Percentiles rank a stretch among this genome's conserved stretches.
phyloP scores from a whole-genome alignment of 1,284 basidiomycete genomes.

The Heterobasidion parviporum region DNA sequence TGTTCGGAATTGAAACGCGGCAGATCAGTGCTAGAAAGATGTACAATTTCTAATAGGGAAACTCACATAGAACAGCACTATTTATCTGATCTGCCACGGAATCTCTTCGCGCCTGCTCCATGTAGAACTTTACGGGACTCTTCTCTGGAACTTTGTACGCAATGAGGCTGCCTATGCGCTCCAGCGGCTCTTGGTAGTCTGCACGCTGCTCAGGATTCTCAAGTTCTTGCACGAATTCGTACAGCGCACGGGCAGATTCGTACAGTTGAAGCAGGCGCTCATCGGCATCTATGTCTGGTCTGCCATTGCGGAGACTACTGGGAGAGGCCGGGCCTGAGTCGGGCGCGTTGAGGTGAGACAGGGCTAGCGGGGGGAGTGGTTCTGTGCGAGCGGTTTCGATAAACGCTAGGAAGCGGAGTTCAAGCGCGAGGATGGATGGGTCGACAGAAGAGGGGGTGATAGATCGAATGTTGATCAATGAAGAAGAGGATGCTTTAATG shows the following conservation, averaged over 20 bases:
- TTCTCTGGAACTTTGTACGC: slow-evolving; percentile 70
- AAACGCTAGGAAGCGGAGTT: slow-evolving; percentile 78
- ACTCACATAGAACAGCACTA: slow-evolving; percentile 73
- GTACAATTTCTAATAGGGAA: no score
- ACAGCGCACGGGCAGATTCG: slow-evolving; percentile 26
- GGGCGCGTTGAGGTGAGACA: slow-evolving; percentile 11
- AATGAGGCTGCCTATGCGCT: slow-evolving; percentile 65
- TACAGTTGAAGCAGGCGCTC: slow-evolving; percentile 18
- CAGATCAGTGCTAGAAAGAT: no score
- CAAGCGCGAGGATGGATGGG: slow-evolving; percentile 68
- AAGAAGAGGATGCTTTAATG: not conserved
- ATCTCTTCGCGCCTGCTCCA: slow-evolving; percentile 66
- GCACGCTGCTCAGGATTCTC: slow-evolving; percentile 42
- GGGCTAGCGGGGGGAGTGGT: slow-evolving; percentile 31
- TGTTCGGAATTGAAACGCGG: not conserved
- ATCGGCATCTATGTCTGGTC: slow-evolving; percentile 17
- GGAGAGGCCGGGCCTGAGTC: slow-evolving; percentile 9
- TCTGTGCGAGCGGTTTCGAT: slow-evolving; percentile 73
- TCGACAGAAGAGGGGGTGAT: slow-evolving; percentile 53
- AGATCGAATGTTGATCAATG: slow-evolving; percentile 29
- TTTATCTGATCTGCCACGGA: slow-evolving; percentile 82
- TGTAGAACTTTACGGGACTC: slow-evolving; percentile 60
- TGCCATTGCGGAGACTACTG: slow-evolving; percentile 7
- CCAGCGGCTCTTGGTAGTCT: slow-evolving; percentile 60
- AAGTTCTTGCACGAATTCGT: slow-evolving; percentile 51